Conservation (phyloP, 2,329 filamentous ascomycete species). For the Nemania bipapillata region DNA sequence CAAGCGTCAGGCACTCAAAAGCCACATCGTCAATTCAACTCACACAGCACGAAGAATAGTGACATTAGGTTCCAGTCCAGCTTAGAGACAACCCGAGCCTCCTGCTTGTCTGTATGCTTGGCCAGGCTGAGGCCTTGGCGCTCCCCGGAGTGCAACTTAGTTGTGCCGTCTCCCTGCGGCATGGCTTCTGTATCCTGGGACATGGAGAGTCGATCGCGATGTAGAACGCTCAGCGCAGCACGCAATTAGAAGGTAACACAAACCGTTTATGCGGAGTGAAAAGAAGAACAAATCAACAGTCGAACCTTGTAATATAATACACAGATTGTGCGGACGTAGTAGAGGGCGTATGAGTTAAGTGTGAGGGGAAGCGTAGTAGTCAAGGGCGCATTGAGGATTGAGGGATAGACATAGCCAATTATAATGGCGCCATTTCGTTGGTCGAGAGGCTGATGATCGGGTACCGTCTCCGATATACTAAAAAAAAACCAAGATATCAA, state of each 20-base stretch:
- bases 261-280: background rate
- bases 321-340: no score
- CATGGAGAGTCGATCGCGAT: conserved; percentile 7
- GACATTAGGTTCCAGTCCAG: conserved; percentile 45
- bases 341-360: no score
- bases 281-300: no score
- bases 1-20: background rate
- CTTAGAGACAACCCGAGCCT: conserved; percentile 44
- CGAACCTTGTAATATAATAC: no score
- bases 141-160: background rate
- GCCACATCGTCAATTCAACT: conserved; percentile 31
- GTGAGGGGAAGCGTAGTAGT: background rate
- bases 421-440: background rate
- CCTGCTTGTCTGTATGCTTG: conserved; percentile 26
- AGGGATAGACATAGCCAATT: background rate
- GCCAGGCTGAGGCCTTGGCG: background rate
- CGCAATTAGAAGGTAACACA: background rate
- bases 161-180: background rate
- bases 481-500: no score
- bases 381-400: background rate
- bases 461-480: background rate
- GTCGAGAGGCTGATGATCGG: background rate
- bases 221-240: background rate
- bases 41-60: conserved; percentile 45
- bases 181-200: conserved; percentile 4